Conservation (phyloP, 2,329 filamentous ascomycete genomes). For the Xylariaceae sp. region DNA sequence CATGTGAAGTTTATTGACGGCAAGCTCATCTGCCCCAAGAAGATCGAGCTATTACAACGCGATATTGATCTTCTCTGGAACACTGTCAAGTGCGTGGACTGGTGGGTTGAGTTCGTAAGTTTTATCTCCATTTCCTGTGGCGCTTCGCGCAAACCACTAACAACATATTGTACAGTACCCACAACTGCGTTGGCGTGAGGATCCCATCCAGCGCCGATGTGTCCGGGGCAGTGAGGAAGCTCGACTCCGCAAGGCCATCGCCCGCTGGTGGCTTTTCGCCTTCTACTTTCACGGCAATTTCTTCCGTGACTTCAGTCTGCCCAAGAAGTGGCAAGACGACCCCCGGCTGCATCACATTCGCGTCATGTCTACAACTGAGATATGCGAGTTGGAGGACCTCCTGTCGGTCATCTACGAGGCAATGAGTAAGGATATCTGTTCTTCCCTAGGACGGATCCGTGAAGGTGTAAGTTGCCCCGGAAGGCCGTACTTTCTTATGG, state of each 20-base stretch:
- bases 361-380: slow-evolving; percentile 19
- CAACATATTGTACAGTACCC: slow-evolving; percentile 23
- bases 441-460: slow-evolving; percentile 17
- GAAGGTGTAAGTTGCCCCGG: slow-evolving; percentile 12
- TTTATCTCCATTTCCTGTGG: too few relatives aligned
- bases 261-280: slow-evolving; percentile 48
- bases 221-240: slow-evolving; percentile 34
- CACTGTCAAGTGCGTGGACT: slow-evolving; percentile 26
- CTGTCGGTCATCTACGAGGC: slow-evolving; percentile 16
- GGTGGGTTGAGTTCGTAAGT: slow-evolving; percentile 27
- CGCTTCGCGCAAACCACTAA: too few relatives aligned
- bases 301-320: slow-evolving; percentile 17
- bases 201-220: slow-evolving; percentile 36
- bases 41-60: slow-evolving; percentile 13
- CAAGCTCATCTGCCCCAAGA: slow-evolving; percentile 15
- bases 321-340: slow-evolving; percentile 16
- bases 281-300: slow-evolving; percentile 42
- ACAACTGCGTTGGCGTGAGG: slow-evolving; percentile 37
- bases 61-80: slow-evolving; percentile 24
- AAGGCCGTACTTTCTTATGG: neutral
- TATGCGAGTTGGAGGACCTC: slow-evolving; percentile 20
- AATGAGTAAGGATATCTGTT: slow-evolving; percentile 23
- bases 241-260: slow-evolving; percentile 43
- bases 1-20: slow-evolving; percentile 12
- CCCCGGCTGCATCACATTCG: slow-evolving; percentile 20